phyloP scores from a whole-genome alignment of 495 filamentous ascomycete genomes.

The Tuber microsphaerosporum region DNA sequence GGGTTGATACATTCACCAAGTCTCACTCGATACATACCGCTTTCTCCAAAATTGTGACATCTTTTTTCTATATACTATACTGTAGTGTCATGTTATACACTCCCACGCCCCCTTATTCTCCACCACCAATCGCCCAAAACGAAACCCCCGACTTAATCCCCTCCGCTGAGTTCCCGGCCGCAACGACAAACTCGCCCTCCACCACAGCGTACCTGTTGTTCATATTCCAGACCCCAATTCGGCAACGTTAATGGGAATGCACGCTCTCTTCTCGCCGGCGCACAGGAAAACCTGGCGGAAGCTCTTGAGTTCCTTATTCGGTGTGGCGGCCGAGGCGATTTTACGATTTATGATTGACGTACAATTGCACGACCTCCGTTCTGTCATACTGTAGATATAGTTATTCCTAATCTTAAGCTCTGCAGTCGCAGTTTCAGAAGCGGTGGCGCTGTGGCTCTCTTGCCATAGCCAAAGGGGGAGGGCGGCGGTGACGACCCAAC shows the following conservation, averaged over 20 bases:
- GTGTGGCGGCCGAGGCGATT: conserved; percentile 57
- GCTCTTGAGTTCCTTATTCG: conserved; percentile 60
- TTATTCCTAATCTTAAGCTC: conserved; percentile 54
- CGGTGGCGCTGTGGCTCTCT: conserved; percentile 56
- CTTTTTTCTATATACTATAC: not conserved
- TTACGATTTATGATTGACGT: conserved; percentile 56
- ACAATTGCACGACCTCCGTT: conserved; percentile 63
- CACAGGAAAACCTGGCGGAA: conserved; percentile 60
- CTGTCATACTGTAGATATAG: conserved; percentile 51
- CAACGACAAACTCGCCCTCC: conserved; percentile 56
- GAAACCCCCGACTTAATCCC: conserved; percentile 21
- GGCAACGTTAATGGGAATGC: conserved; percentile 49
- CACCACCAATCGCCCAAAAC: conserved; percentile 31
- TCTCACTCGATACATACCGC: not conserved
- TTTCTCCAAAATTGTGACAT: not conserved
- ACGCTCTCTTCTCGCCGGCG: conserved; percentile 55
- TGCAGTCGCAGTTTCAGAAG: conserved; percentile 50
- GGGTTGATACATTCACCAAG: not conserved
- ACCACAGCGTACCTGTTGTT: conserved; percentile 63
- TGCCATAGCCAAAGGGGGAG: conserved; percentile 65
- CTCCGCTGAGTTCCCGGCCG: conserved; percentile 46
- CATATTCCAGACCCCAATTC: conserved; percentile 55
- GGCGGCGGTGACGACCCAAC: conserved; percentile 52
- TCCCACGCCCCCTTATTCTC: not conserved
- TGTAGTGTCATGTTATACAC: not conserved